Evolutionary conservation across 768 basidiomycete species (phyloP).

Genomic region (Tremella yokohamensis): DNA sequence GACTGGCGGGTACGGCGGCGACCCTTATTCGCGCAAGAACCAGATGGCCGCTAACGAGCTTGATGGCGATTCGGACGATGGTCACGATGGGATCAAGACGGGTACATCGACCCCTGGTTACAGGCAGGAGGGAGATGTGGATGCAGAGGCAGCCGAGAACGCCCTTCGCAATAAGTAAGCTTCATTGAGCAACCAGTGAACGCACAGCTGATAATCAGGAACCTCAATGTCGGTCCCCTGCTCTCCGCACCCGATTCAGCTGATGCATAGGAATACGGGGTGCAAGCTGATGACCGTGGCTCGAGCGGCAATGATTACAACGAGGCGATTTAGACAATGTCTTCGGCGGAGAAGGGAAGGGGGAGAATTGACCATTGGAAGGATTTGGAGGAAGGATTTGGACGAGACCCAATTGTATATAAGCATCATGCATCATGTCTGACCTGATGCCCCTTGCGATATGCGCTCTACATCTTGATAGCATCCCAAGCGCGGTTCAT

Average conservation of each 20-base stretch:
- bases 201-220: neutral
- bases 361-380: too few species aligned
- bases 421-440: too few species aligned
- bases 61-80: slow-evolving; percentile 22
- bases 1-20: slow-evolving; percentile 38
- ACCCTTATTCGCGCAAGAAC: slow-evolving; percentile 33
- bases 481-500: too few species aligned
- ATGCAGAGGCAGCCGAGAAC: slow-evolving; percentile 27
- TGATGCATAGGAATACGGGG: slow-evolving; percentile 26
- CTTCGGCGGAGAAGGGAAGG: too few species aligned
- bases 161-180: slow-evolving; percentile 25
- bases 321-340: slow-evolving; percentile 19
- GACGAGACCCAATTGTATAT: too few species aligned
- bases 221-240: slow-evolving; percentile 23
- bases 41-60: slow-evolving; percentile 35
- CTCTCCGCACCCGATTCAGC: neutral
- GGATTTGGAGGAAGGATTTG: too few species aligned
- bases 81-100: slow-evolving; percentile 35
- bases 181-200: neutral
- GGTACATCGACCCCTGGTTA: slow-evolving; percentile 46
- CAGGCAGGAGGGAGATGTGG: slow-evolving; percentile 36
- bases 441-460: too few species aligned
- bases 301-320: slow-evolving; percentile 39
- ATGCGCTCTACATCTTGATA: too few species aligned
- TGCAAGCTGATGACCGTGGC: slow-evolving; percentile 38